Percentiles rank a stretch among this genome's conserved stretches.
phyloP scores from a whole-genome alignment of 495 filamentous ascomycete species.

The Aspergillus diversus region DNA sequence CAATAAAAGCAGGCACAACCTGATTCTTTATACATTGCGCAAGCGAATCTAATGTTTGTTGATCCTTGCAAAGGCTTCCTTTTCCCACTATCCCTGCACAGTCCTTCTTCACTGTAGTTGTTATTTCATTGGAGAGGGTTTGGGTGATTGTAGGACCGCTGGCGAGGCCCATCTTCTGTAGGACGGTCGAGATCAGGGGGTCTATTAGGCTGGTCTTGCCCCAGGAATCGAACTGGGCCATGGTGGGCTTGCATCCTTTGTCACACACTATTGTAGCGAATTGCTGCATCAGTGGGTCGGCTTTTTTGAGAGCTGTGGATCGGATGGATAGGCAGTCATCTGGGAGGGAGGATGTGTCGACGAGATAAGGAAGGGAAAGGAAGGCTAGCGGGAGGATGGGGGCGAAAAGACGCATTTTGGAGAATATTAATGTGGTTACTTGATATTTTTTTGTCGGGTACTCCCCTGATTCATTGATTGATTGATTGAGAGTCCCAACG shows the following conservation, averaged over 20 bases:
- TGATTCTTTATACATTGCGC: background rate
- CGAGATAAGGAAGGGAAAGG: background rate
- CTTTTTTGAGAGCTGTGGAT: background rate
- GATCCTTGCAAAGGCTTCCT: background rate
- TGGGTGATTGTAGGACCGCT: background rate
- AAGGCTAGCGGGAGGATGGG: background rate
- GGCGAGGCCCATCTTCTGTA: background rate
- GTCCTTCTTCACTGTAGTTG: background rate
- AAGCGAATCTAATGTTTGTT: background rate
- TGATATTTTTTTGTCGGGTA: too few relatives aligned
- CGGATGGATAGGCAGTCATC: background rate
- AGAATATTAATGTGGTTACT: too few relatives aligned
- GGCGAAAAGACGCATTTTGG: too few relatives aligned
- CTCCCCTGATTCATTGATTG: too few relatives aligned
- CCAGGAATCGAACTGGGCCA: background rate
- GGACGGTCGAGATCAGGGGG: background rate
- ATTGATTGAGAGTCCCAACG: too few relatives aligned
- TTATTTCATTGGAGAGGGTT: background rate
- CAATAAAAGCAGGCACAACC: background rate
- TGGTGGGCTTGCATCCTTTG: background rate
- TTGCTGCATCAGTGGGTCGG: background rate
- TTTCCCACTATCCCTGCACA: background rate
- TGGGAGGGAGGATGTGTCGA: background rate
- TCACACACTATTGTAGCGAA: background rate
- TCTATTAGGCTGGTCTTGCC: background rate